Evolutionary conservation across 371 early-diverging fungal species (phyloP), one percentile per base, ranked within the genome.

Genomic region (Lichtheimia ramosa): DNA sequence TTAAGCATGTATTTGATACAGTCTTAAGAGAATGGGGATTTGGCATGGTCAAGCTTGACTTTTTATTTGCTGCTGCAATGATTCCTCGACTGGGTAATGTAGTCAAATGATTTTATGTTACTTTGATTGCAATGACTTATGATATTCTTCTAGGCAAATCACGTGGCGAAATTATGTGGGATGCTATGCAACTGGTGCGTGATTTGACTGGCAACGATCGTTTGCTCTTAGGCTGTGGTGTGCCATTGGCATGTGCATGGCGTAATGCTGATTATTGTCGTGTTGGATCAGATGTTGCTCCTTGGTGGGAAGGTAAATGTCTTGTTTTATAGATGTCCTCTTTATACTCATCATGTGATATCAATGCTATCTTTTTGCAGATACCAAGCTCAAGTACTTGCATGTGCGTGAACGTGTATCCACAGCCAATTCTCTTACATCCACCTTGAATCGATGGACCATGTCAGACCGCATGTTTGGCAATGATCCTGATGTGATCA

Each of bases 401-500:
- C 79, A 85, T 59, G 85, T 83, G 16, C 82, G 85, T 14, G 85
- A 85, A 25, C 81, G 83, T 48, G 79, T 83, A 0, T 83, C 85
- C 0, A 81, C 79, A 15, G 75, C 72, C 51, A 83, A 83, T 58
- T 85, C 85, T 1, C 56, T 85, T 46, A 69, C 77, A 0, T 83
- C 82, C 7, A 83, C 83, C 0, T 61, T 85, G 16, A 62, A 64
- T 18, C 76, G 85, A 2, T 85, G 83, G 83, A 64, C 72, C 6
- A 63, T 85, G 69, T 54, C 55, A 24, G 79, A 75, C 23, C 70
- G 82, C 23, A 79, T 83, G 77, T 85, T 83, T 70, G 85, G 85
- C 27, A 85, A 83, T 43, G 85, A 85, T 34, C 83, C 85, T n/a
- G 85, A 85, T 40, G 85, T 85, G 23, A 79, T 75, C 69, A 82